Conservation (phyloP, 2,329 filamentous ascomycete genomes). For the Triangularia verruculosa region DNA sequence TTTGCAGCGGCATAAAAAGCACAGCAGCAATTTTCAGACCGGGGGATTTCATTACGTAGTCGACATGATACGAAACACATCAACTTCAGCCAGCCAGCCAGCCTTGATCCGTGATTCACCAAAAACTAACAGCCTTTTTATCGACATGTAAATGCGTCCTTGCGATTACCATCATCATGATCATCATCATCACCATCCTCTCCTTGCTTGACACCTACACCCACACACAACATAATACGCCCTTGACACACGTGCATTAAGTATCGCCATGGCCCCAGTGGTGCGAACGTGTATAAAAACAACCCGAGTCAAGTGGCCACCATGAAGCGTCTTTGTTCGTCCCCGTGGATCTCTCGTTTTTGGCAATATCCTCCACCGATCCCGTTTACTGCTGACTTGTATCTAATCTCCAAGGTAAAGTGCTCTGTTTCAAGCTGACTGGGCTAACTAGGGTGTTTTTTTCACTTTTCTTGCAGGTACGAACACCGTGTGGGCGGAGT, state of each 20-base stretch:
- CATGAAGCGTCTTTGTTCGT: neutral
- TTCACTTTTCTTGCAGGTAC: neutral
- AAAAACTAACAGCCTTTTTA: neutral
- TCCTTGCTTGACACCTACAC: neutral
- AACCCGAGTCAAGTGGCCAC: neutral
- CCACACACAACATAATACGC: neutral
- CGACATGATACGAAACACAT: constrained; percentile 24
- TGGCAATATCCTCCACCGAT: neutral
- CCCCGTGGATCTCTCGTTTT: neutral
- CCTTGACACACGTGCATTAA: neutral
- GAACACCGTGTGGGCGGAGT: neutral
- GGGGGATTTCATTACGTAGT: constrained; percentile 25
- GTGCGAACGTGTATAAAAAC: neutral
- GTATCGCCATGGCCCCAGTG: neutral
- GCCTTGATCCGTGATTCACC: constrained; percentile 16
- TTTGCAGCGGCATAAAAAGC: constrained; percentile 3
- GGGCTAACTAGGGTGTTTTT: neutral
- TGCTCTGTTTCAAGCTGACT: neutral
- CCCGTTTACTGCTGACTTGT: neutral
- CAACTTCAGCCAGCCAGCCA: constrained; percentile 14
- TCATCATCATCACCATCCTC: neutral
- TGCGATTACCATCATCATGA: constrained; percentile 4
- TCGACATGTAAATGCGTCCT: constrained; percentile 16
- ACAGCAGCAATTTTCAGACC: constrained; percentile 21
- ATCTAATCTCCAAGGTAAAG: neutral